Conservation (phyloP, 1,284 basidiomycete genomes). For the Cutaneotrichosporon sp. region DNA sequence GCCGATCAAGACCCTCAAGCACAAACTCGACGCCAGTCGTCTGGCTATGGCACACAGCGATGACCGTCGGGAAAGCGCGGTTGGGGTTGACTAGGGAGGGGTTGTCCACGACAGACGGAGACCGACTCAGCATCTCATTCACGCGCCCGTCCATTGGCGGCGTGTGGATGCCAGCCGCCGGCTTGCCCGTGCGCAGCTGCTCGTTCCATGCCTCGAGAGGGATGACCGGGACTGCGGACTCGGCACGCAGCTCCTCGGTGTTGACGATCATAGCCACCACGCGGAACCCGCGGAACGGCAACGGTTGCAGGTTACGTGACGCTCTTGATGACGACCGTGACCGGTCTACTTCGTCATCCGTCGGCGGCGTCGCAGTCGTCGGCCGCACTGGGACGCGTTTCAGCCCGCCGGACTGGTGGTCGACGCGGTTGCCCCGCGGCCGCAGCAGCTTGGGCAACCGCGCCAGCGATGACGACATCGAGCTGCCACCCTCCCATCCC, state of each 20-base stretch:
- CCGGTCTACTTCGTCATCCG: constrained; percentile 7
- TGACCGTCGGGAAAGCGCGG: constrained; percentile 51
- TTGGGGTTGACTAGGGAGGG: constrained; percentile 21
- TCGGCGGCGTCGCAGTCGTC: constrained; percentile 17
- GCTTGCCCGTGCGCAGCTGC: constrained; percentile 28
- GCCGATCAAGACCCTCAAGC: constrained; percentile 51
- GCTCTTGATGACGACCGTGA: constrained; percentile 9
- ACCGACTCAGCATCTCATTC: constrained; percentile 5
- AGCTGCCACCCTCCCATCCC: constrained; percentile 11
- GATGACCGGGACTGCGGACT: constrained; percentile 28
- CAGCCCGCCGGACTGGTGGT: constrained; percentile 3
- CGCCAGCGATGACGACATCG: constrained; percentile 27
- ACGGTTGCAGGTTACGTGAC: constrained; percentile 31
- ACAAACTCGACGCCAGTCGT: constrained; percentile 53
- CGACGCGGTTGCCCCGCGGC: constrained; percentile 29
- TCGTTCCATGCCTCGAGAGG: constrained; percentile 30
- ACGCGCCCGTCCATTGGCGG: constrained; percentile 15
- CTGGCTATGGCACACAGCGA: constrained; percentile 52
- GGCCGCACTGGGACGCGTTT: constrained; percentile 19
- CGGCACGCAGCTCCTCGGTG: constrained; percentile 41
- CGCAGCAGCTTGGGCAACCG: constrained; percentile 47
- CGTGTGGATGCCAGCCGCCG: constrained; percentile 16
- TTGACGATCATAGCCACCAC: constrained; percentile 50
- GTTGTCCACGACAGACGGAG: constrained; percentile 14
- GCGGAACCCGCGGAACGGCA: constrained; percentile 51